Evolutionary conservation across 2,329 filamentous ascomycete species (phyloP).

Genomic region (Fusarium graminum): DNA sequence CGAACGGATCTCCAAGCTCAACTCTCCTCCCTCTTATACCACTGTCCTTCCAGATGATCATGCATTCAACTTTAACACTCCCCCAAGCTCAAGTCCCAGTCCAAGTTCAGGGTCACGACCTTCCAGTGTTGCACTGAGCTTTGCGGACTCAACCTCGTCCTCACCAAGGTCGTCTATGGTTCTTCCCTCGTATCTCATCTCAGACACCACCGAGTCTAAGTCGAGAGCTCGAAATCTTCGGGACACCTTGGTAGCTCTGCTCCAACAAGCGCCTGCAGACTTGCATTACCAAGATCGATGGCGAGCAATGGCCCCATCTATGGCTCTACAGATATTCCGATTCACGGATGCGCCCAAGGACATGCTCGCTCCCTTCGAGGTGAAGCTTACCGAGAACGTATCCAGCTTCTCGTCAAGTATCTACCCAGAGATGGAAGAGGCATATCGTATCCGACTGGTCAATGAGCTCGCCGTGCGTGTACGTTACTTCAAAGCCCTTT

Average conservation of each 20-base stretch:
- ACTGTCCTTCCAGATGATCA: conserved; percentile 46
- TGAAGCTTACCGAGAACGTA: conserved; percentile 62
- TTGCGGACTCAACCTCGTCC: conserved; percentile 62
- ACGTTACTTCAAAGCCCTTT: conserved; percentile 65
- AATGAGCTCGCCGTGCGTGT: conserved; percentile 63
- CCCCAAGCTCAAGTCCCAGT: conserved; percentile 51
- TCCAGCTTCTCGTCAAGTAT: conserved; percentile 58
- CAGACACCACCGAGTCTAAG: conserved; percentile 58
- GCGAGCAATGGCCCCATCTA: conserved; percentile 64
- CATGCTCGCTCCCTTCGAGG: conserved; percentile 63
- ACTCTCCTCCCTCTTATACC: conserved; percentile 45
- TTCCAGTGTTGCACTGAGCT: conserved; percentile 65
- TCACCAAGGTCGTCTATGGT: conserved; percentile 65
- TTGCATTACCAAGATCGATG: conserved; percentile 62
- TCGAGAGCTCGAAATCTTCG: conserved; percentile 64
- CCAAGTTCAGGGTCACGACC: conserved; percentile 57
- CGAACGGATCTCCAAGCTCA: conserved; percentile 60
- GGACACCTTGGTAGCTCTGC: conserved; percentile 65
- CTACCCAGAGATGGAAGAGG: conserved; percentile 63
- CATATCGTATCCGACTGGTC: conserved; percentile 64
- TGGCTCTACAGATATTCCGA: conserved; percentile 71
- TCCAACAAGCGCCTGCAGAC: conserved; percentile 64
- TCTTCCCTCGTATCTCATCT: conserved; percentile 55
- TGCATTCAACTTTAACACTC: conserved; percentile 64
- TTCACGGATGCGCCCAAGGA: conserved; percentile 64